Conservation (phyloP, 441 rosid species). For the Jatropha podagrica region DNA sequence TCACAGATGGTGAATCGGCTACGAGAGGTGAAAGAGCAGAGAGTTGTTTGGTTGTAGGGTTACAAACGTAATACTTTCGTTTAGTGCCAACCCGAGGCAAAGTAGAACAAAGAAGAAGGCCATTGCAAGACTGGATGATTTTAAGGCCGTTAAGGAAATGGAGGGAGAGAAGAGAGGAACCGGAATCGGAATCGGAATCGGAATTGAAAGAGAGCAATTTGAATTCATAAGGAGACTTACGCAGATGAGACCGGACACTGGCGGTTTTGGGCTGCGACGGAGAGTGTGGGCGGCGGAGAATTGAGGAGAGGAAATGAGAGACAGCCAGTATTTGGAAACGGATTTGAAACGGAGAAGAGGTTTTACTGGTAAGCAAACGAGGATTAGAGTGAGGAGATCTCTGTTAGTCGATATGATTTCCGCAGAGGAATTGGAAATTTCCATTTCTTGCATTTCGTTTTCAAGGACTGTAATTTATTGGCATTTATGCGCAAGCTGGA, state of each 20-base stretch:
- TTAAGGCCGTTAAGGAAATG: constrained; percentile 14
- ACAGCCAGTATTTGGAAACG: constrained; percentile 53
- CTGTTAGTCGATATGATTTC: constrained; percentile 28
- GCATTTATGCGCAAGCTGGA: background rate
- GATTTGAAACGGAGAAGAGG: constrained; percentile 41
- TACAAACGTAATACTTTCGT: constrained; percentile 35
- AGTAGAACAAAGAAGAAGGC: constrained; percentile 40
- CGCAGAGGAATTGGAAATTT: background rate
- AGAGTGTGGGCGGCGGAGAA: constrained; percentile 23
- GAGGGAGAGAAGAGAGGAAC: background rate
- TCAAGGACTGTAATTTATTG: background rate
- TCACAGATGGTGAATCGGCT: background rate
- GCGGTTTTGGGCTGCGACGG: constrained; percentile 7
- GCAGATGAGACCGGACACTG: constrained; percentile 33
- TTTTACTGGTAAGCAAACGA: constrained; percentile 36
- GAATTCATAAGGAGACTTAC: constrained; percentile 15
- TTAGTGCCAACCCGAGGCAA: background rate
- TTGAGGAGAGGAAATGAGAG: constrained; percentile 43
- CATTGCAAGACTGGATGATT: constrained; percentile 47
- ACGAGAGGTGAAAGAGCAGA: constrained; percentile 13
- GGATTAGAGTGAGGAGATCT: constrained; percentile 39
- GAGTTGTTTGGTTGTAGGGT: constrained; percentile 44
- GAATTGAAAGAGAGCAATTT: background rate
- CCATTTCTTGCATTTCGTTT: background rate
- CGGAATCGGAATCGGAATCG: background rate